phyloP scores from a whole-genome alignment of 2,329 filamentous ascomycete genomes.

The Hypoxylon sp. region DNA sequence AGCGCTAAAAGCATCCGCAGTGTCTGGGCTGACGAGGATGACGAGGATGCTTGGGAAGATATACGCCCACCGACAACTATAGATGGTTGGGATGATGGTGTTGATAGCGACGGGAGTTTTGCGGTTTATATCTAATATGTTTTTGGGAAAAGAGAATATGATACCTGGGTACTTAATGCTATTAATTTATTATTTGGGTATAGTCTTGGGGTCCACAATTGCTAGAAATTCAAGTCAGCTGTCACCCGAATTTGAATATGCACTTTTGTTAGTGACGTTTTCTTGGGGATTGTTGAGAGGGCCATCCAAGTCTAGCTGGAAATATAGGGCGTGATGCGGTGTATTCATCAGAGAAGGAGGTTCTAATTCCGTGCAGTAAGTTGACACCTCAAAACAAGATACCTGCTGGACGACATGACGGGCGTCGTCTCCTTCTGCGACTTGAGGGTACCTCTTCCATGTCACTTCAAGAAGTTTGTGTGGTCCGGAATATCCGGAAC shows the following conservation, averaged over 20 bases:
- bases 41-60: constrained; percentile 53
- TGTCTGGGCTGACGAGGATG: constrained; percentile 44
- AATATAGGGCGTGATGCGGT: not conserved
- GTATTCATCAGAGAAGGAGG: not conserved
- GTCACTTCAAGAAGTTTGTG: constrained; percentile 8
- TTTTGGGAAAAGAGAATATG: constrained; percentile 21
- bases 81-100: constrained; percentile 47
- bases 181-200: constrained; percentile 27
- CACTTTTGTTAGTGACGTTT: not conserved
- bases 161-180: constrained; percentile 40
- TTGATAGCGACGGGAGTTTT: constrained; percentile 50
- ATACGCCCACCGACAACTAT: constrained; percentile 49
- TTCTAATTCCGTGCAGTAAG: not conserved
- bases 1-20: constrained; percentile 48
- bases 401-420: constrained; percentile 2
- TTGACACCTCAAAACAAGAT: not conserved
- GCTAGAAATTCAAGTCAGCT: not conserved
- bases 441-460: constrained; percentile 3
- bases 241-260: not conserved
- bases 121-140: constrained; percentile 51
- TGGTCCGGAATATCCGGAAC: constrained; percentile 32
- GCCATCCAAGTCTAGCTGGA: not conserved
- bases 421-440: not conserved
- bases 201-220: not conserved
- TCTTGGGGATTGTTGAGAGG: not conserved